These are phyloP conservation scores for Amanita inopinata DNA, from an alignment of 768 basidiomycete species.

Conservation along the genomic window DNA sequence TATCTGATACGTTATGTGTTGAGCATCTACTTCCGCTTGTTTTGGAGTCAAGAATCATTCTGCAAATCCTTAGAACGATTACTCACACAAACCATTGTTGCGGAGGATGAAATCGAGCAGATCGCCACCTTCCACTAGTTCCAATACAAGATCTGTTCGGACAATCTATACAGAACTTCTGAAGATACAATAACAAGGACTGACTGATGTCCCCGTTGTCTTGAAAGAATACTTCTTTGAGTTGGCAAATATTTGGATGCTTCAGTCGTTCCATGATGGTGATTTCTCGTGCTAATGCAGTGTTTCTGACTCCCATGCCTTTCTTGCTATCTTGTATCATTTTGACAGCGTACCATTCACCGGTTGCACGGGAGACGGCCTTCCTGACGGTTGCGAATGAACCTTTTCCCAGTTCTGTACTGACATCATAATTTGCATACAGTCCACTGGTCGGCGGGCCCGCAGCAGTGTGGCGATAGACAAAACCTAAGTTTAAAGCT, in stretches of 20 bases:
- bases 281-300: constrained; percentile 59
- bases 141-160: constrained; percentile 64
- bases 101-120: constrained; percentile 71
- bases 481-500: constrained; percentile 39
- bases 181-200: constrained; percentile 16
- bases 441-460: constrained; percentile 42
- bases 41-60: background rate
- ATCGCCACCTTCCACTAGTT: constrained; percentile 83
- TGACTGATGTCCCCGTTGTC: constrained; percentile 49
- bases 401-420: constrained; percentile 74
- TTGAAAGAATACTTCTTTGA: constrained; percentile 70
- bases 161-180: constrained; percentile 12
- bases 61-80: background rate
- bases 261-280: constrained; percentile 66
- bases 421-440: constrained; percentile 57
- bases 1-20: constrained; percentile 73
- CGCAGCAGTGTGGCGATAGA: constrained; percentile 56
- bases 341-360: constrained; percentile 80
- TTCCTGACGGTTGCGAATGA: constrained; percentile 88
- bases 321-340: constrained; percentile 56
- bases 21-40: constrained; percentile 43
- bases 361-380: constrained; percentile 62
- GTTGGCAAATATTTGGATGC: constrained; percentile 76
- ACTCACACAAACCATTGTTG: constrained; percentile 50
- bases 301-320: constrained; percentile 20